These are phyloP conservation scores for Cerioporus squamosus DNA, from an alignment of 1,284 basidiomycete genomes.

Conservation along the genomic window DNA sequence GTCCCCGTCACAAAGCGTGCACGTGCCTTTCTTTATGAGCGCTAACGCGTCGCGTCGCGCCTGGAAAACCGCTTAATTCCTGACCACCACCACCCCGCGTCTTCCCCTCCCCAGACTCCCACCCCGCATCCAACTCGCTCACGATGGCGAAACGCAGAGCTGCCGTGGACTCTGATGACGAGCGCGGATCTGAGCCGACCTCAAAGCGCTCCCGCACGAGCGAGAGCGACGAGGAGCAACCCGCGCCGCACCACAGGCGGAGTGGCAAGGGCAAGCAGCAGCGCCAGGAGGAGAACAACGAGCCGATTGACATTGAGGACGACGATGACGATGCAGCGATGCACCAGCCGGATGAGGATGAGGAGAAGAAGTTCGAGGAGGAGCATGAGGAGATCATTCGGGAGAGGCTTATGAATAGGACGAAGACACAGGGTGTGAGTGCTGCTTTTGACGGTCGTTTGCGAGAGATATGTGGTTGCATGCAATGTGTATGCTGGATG, in stretches of 20 bases:
- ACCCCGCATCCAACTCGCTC: no score
- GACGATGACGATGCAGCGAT: conserved; percentile 37
- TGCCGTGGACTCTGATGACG: conserved; percentile 38
- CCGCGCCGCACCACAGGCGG: conserved; percentile 27
- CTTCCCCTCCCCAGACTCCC: no score
- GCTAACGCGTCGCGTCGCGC: conserved; percentile 32
- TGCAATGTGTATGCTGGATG: no score
- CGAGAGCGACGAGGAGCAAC: conserved; percentile 41
- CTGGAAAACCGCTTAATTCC: background rate
- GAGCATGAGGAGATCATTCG: conserved; percentile 60
- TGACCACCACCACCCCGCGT: background rate
- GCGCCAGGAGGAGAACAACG: conserved; percentile 25
- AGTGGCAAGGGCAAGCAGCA: conserved; percentile 40
- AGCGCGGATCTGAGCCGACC: conserved; percentile 30
- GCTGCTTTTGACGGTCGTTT: background rate
- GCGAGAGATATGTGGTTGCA: no score
- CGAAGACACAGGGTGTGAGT: conserved; percentile 62
- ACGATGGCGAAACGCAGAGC: conserved; percentile 46
- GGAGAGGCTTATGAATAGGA: conserved; percentile 54
- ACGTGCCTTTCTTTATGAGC: conserved; percentile 18
- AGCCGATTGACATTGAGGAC: conserved; percentile 21
- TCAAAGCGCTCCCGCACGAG: conserved; percentile 50
- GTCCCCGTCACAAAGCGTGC: conserved; percentile 4
- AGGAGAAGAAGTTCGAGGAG: conserved; percentile 64
- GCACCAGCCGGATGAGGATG: conserved; percentile 47